These are phyloP conservation scores for Symbiodinium natans DNA, from an alignment of 73 alveolate genomes.

Conservation along the genomic window DNA sequence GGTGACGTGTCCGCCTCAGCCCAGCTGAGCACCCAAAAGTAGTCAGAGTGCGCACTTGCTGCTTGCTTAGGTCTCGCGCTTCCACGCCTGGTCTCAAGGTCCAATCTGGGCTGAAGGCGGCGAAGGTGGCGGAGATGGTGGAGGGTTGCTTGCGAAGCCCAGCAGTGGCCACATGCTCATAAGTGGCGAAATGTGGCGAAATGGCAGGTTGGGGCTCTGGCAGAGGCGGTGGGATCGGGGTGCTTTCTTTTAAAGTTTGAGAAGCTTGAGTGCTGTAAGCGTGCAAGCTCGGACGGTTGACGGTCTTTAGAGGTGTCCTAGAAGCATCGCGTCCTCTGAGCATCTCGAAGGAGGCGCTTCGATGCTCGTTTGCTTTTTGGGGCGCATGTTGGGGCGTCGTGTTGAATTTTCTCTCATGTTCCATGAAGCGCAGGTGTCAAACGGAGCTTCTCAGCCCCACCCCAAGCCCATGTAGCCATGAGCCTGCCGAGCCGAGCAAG, in stretches of 20 bases:
- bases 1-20: not conserved
- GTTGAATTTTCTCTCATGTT: not conserved
- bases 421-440: not conserved
- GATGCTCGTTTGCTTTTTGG: too few relatives aligned
- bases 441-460: not conserved
- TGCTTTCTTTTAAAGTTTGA: too few relatives aligned
- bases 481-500: too few relatives aligned
- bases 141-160: too few relatives aligned
- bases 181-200: too few relatives aligned
- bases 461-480: not conserved
- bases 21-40: not conserved
- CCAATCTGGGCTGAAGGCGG: not conserved
- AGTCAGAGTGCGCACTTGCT: not conserved
- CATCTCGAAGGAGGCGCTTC: not conserved
- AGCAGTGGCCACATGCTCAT: too few relatives aligned
- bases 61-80: not conserved
- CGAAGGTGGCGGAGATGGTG: not conserved
- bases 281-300: not conserved
- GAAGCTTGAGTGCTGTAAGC: too few relatives aligned
- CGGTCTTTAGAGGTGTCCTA: not conserved
- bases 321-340: not conserved
- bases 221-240: not conserved
- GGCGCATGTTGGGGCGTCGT: not conserved
- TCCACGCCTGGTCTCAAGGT: not conserved
- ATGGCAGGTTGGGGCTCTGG: not conserved